phyloP scores from a whole-genome alignment of 1,139 yeast genomes.

The Debaryomycetaceae sp. region DNA sequence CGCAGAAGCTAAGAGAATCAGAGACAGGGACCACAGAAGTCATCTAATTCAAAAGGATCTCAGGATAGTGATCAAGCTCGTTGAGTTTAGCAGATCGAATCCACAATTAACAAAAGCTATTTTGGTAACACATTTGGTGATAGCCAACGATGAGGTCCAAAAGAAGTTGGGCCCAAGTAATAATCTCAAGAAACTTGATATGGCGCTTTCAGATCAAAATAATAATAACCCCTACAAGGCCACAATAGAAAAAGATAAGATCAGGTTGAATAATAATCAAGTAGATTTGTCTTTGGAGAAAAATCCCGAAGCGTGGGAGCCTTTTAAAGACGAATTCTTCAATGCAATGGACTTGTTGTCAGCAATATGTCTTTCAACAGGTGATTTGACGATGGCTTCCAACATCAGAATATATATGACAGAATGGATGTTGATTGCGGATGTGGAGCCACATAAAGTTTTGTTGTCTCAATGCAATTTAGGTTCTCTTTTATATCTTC shows the following conservation, averaged over 20 bases:
- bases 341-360: constrained; percentile 68
- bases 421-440: constrained; percentile 71
- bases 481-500: constrained; percentile 68
- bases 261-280: constrained; percentile 15
- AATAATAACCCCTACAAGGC: constrained; percentile 9
- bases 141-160: constrained; percentile 56
- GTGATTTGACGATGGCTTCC: constrained; percentile 62
- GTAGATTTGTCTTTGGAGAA: constrained; percentile 21
- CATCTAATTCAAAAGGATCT: constrained; percentile 70
- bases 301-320: constrained; percentile 58
- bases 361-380: constrained; percentile 63
- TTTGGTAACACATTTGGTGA: constrained; percentile 57
- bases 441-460: constrained; percentile 62
- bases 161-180: constrained; percentile 11
- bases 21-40: constrained; percentile 36
- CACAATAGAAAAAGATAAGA: constrained; percentile 14
- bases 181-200: neutral
- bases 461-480: constrained; percentile 66
- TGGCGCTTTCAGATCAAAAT: neutral
- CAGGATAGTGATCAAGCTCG: constrained; percentile 64
- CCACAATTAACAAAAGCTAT: constrained; percentile 56
- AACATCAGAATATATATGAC: constrained; percentile 64
- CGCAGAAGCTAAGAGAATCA: constrained; percentile 18
- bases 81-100: constrained; percentile 50
- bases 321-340: constrained; percentile 72